These are phyloP conservation scores for Suhomyces pyralidae DNA, from an alignment of 805 yeast species.

Conservation along the genomic window DNA sequence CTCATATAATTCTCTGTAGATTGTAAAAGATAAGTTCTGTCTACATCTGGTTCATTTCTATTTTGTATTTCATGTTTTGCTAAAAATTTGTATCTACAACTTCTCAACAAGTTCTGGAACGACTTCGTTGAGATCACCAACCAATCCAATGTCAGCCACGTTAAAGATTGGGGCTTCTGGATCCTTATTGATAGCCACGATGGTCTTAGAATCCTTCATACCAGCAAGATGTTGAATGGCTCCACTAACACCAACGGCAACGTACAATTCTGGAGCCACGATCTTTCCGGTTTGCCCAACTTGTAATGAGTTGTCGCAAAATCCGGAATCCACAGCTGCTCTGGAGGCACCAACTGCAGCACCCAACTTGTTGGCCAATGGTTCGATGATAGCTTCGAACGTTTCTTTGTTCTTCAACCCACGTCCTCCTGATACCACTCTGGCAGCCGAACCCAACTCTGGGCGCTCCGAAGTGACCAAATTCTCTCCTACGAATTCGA, in stretches of 20 bases:
- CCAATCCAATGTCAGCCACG: conserved; percentile 84
- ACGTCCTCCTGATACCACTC: conserved; percentile 89
- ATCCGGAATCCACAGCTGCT: conserved; percentile 97
- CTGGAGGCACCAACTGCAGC: conserved; percentile 98
- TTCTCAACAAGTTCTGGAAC: conserved; percentile 90
- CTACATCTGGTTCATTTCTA: not conserved
- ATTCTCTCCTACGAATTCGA: conserved; percentile 71
- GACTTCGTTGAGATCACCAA: conserved; percentile 81
- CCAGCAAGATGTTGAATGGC: conserved; percentile 99
- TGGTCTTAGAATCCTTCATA: conserved; percentile 92
- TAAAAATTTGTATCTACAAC: conserved; percentile 30
- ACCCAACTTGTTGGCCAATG: conserved; percentile 76
- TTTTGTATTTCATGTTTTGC: not conserved
- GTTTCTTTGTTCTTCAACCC: conserved; percentile 88
- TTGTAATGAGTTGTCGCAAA: conserved; percentile 92
- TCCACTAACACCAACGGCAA: conserved; percentile 94
- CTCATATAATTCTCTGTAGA: no score
- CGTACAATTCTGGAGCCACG: conserved; percentile 91
- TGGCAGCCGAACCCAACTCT: conserved; percentile 78
- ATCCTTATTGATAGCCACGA: conserved; percentile 93
- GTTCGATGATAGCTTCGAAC: conserved; percentile 72
- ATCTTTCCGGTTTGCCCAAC: conserved; percentile 98
- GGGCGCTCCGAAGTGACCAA: conserved; percentile 81
- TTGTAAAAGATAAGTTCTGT: no score
- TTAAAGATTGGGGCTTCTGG: conserved; percentile 92